These are phyloP conservation scores for Phialocephala subalpina DNA, from an alignment of 2,329 filamentous ascomycete genomes.

Conservation along the genomic window DNA sequence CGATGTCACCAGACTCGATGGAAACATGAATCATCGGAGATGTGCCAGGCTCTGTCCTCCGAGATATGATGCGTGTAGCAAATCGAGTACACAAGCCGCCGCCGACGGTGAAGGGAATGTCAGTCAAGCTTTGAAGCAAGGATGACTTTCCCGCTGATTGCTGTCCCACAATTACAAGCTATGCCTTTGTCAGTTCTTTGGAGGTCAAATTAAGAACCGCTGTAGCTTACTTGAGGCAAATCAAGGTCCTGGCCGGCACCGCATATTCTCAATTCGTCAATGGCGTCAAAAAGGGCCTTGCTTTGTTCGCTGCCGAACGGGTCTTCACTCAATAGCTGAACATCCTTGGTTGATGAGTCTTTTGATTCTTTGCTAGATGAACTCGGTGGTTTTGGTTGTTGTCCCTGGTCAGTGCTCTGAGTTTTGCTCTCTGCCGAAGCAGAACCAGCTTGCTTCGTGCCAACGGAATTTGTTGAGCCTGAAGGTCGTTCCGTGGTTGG, in stretches of 20 bases:
- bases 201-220: slow-evolving; percentile 31
- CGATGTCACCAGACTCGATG: slow-evolving; percentile 36
- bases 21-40: slow-evolving; percentile 44
- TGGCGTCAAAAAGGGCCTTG: slow-evolving; percentile 47
- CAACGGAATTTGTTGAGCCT: too few species aligned
- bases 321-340: slow-evolving; percentile 27
- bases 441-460: too few species aligned
- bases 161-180: too few species aligned
- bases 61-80: slow-evolving; percentile 49
- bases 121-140: slow-evolving; percentile 47
- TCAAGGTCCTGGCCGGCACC: slow-evolving; percentile 43
- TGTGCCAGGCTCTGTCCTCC: slow-evolving; percentile 41
- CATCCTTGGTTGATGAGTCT: background rate
- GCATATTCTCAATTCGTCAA: slow-evolving; percentile 47
- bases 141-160: slow-evolving; percentile 43
- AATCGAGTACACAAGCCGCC: slow-evolving; percentile 48
- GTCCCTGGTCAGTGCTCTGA: too few species aligned
- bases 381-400: too few species aligned
- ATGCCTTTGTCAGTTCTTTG: too few species aligned
- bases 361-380: too few species aligned
- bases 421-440: too few species aligned
- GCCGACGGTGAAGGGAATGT: slow-evolving; percentile 48
- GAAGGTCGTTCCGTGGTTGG: too few species aligned
- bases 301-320: slow-evolving; percentile 48
- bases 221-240: slow-evolving; percentile 46